Base-by-base conservation (phyloP, 768 basidiomycete species). In the Hemileccinum rubropunctum region DNA sequence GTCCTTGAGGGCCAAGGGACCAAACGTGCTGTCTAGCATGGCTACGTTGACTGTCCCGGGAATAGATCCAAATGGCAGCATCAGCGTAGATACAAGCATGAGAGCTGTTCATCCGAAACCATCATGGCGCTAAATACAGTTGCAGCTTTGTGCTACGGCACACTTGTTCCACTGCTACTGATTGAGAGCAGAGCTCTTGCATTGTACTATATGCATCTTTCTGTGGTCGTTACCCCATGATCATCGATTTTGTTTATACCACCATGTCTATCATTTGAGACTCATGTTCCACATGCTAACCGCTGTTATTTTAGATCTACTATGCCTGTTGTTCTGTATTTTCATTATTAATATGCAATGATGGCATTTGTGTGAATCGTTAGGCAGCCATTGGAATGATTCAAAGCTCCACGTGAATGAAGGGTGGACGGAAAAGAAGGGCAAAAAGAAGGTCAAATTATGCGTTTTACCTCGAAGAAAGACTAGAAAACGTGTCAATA, bases 391-490 rank as follows among this genome's bases (percentile, higher is more conserved):
- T 28, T 38, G 27, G 4, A 37, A 34, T 12, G n/a, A 37, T 39
- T 42, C 38, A 26, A 26, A 35, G 39, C 20, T 3, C 32, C 35
- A 42, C 18, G 27, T 30, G 30, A 14, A 46, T 23, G 17, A 37
- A 30, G 26, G 18, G 36, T 51, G 45, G 4, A 49, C 47, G 42
- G 30, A 30, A 12, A 39, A 3, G 17, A 30, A 37, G 34, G 8
- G 6, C 21, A 36, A 47, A 27, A 30, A 28, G 34, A 61, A 32
- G 46, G 45, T 73, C 80, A 90, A 70, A 92, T 86, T 58, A 91
- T 86, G 67, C 92, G 82, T 67, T 88, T 91, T 43, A 93, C 88
- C 74, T 94, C 91, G 59, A 95, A 94, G 81, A 91, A 90, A 15
- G 88, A 88, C 85, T 86, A 47, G 18, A 3, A 33, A 51, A 39